Conservation (phyloP, 163 green algal genomes). For the Dunaliella salina region DNA sequence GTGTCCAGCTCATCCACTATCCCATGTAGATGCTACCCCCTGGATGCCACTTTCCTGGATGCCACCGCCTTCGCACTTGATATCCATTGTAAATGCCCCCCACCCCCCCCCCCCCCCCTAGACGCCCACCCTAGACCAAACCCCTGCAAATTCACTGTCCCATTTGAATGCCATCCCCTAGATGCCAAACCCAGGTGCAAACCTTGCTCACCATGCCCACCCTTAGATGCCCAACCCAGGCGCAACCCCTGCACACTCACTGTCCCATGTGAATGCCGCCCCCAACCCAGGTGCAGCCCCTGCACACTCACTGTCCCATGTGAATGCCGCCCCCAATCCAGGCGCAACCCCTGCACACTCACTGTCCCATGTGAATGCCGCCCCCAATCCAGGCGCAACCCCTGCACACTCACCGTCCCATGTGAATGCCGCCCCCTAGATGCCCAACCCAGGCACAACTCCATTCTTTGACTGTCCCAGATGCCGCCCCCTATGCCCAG, state of each 20-base stretch:
- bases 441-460: too few species aligned
- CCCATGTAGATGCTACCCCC: slow-evolving; percentile 48
- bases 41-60: too few species aligned
- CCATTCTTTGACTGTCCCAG: too few species aligned
- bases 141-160: slow-evolving; percentile 34
- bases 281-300: slow-evolving; percentile 5
- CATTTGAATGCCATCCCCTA: slow-evolving; percentile 57
- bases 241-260: slow-evolving; percentile 31
- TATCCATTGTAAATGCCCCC: slow-evolving; percentile 67
- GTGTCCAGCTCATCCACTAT: slow-evolving; percentile 22
- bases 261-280: slow-evolving; percentile 63
- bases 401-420: slow-evolving; percentile 49
- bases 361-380: slow-evolving; percentile 67
- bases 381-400: too few species aligned
- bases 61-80: slow-evolving; percentile 19
- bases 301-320: slow-evolving; percentile 50
- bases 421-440: slow-evolving; percentile 51
- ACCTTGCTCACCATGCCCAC: slow-evolving; percentile 36
- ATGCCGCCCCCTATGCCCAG: slow-evolving; percentile 21
- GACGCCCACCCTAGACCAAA: too few species aligned
- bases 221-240: too few species aligned
- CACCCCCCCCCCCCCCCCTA: too few species aligned
- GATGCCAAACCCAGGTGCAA: too few species aligned
- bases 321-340: slow-evolving; percentile 52
- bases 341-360: slow-evolving; percentile 5